These are phyloP conservation scores for Misopates orontium DNA, from an alignment of 257 asterid genomes.

Conservation along the genomic window DNA sequence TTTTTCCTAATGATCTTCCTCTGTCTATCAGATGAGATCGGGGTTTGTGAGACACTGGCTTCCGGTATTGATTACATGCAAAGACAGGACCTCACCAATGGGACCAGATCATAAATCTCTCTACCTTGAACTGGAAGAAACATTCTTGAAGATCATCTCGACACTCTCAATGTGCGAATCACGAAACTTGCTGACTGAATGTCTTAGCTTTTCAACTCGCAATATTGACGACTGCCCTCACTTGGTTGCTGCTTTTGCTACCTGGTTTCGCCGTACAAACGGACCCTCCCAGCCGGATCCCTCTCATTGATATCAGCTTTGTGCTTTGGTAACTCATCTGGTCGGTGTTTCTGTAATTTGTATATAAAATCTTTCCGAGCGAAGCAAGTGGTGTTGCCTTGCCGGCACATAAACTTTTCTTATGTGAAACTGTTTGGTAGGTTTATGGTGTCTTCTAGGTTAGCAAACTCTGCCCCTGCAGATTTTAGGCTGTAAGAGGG, in stretches of 20 bases:
- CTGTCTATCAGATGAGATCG: slow-evolving; percentile 63
- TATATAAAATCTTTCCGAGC: background rate
- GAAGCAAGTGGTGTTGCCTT: background rate
- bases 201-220: slow-evolving; percentile 88
- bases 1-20: slow-evolving; percentile 5
- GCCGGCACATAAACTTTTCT: background rate
- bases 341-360: slow-evolving; percentile 1
- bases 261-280: slow-evolving; percentile 96
- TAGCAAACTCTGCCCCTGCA: slow-evolving; percentile 12
- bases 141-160: slow-evolving; percentile 77
- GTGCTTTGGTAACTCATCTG: background rate
- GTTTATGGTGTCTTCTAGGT: slow-evolving; percentile 7
- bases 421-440: slow-evolving; percentile 12
- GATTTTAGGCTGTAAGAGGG: background rate
- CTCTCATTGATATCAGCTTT: slow-evolving; percentile 13
- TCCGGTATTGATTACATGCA: slow-evolving; percentile 81
- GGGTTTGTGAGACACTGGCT: slow-evolving; percentile 90
- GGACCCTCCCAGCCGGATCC: slow-evolving; percentile 33
- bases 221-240: slow-evolving; percentile 88
- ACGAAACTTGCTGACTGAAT: slow-evolving; percentile 73
- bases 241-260: slow-evolving; percentile 77
- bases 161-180: slow-evolving; percentile 82
- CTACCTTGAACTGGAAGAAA: slow-evolving; percentile 73
- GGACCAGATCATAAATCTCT: slow-evolving; percentile 56
- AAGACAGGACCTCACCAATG: slow-evolving; percentile 53